Evolutionary conservation across 441 rosid genomes (phyloP).

Genomic region (Arabidopsis lyrata): DNA sequence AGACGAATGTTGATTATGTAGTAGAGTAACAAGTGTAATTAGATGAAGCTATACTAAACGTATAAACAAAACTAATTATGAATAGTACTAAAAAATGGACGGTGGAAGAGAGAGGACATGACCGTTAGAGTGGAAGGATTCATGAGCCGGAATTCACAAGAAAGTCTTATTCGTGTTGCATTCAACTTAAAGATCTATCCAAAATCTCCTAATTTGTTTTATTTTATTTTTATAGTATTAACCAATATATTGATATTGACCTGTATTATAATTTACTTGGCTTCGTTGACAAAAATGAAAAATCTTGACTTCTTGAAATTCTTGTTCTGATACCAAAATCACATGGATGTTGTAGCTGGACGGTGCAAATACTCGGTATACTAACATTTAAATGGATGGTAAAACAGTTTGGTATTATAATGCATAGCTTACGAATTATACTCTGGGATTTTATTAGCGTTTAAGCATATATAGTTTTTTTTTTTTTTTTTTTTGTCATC

Average conservation of each 20-base stretch:
- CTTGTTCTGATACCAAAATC: neutral
- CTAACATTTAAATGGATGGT: no score
- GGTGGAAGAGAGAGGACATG: neutral
- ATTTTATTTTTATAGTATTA: neutral
- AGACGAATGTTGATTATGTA: neutral
- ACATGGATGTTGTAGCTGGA: constrained; percentile 12
- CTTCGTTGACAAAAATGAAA: neutral
- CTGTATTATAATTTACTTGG: constrained; percentile 3
- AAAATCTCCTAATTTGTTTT: constrained; percentile 3
- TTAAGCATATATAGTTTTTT: no score
- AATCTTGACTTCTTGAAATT: neutral
- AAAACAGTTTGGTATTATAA: no score
- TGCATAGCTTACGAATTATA: neutral
- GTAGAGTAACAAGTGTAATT: no score
- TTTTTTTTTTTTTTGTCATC: no score
- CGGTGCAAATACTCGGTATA: constrained; percentile 25
- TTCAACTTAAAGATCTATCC: constrained; percentile 9
- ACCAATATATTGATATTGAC: constrained; percentile 15
- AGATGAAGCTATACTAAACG: neutral
- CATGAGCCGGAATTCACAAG: constrained; percentile 23
- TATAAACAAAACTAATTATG: no score
- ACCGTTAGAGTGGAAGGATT: neutral
- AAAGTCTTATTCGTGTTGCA: constrained; percentile 17
- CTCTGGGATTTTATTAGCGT: neutral
- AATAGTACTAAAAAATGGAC: neutral